phyloP scores from a whole-genome alignment of 2,329 filamentous ascomycete genomes.

The Amylocarpus encephaloides region DNA sequence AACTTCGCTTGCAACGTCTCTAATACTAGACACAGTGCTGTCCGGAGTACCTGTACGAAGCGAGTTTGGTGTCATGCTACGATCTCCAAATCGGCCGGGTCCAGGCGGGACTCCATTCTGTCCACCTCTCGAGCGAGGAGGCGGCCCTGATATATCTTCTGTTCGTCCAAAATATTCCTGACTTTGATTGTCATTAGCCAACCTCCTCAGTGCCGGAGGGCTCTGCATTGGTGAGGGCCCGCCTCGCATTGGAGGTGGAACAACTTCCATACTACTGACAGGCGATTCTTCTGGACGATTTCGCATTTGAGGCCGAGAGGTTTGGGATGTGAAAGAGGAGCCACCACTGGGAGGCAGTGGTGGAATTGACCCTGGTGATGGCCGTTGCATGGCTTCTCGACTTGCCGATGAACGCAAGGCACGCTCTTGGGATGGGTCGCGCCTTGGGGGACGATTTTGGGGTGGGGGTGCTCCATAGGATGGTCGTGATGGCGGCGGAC shows the following conservation, averaged over 20 bases:
- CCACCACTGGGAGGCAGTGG: conserved; percentile 15
- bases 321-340: conserved; percentile 22
- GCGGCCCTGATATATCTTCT: conserved; percentile 23
- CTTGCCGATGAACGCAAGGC: conserved; percentile 21
- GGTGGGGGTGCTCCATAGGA: conserved; percentile 21
- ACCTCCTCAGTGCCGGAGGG: conserved; percentile 22
- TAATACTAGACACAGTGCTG: conserved; percentile 16
- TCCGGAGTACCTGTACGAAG: conserved; percentile 28
- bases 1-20: conserved; percentile 19
- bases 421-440: conserved; percentile 25
- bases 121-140: conserved; percentile 29
- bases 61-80: conserved; percentile 27
- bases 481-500: conserved; percentile 13
- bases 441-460: conserved; percentile 22
- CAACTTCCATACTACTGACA: conserved; percentile 24
- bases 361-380: conserved; percentile 5
- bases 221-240: conserved; percentile 15
- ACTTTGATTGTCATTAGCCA: conserved; percentile 27
- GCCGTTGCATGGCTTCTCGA: conserved; percentile 27
- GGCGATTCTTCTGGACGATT: conserved; percentile 26
- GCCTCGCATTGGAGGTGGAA: not conserved
- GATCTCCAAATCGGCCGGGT: conserved; percentile 29
- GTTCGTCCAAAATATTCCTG: conserved; percentile 30
- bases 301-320: conserved; percentile 23
- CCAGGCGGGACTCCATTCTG: conserved; percentile 25